phyloP scores from a whole-genome alignment of 2,329 filamentous ascomycete genomes.

The Macrophomina phaseolina region DNA sequence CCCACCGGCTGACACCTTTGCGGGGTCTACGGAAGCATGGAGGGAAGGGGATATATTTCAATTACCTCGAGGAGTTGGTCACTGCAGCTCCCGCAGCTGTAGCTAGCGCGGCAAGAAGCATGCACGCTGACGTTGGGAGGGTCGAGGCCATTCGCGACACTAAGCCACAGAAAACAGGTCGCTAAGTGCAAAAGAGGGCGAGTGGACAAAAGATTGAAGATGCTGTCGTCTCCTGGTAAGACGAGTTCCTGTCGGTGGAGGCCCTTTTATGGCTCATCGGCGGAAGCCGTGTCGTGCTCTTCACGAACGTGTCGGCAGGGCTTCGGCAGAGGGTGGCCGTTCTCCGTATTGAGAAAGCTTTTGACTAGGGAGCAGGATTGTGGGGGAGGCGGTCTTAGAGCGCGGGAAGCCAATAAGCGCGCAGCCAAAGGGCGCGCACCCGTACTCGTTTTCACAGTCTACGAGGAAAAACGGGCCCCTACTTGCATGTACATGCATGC shows the following conservation, averaged over 20 bases:
- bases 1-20: too few relatives aligned
- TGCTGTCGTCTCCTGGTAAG: background rate
- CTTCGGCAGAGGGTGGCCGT: background rate
- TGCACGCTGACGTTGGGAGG: background rate
- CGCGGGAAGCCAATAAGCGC: background rate
- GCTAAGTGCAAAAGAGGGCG: background rate
- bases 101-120: background rate
- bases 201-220: background rate
- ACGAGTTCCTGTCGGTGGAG: background rate
- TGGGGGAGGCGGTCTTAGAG: conserved; percentile 1
- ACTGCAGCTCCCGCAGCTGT: background rate
- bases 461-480: background rate
- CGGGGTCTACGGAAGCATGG: background rate
- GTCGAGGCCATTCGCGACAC: background rate
- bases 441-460: background rate
- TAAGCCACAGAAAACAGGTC: too few relatives aligned
- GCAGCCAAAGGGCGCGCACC: too few relatives aligned
- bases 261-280: background rate
- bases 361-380: background rate
- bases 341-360: background rate
- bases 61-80: background rate
- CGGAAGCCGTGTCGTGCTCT: background rate
- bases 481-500: background rate
- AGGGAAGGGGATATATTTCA: background rate
- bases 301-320: background rate